phyloP scores from a whole-genome alignment of 495 filamentous ascomycete genomes.

The Hypoxylon lienhwacheense region DNA sequence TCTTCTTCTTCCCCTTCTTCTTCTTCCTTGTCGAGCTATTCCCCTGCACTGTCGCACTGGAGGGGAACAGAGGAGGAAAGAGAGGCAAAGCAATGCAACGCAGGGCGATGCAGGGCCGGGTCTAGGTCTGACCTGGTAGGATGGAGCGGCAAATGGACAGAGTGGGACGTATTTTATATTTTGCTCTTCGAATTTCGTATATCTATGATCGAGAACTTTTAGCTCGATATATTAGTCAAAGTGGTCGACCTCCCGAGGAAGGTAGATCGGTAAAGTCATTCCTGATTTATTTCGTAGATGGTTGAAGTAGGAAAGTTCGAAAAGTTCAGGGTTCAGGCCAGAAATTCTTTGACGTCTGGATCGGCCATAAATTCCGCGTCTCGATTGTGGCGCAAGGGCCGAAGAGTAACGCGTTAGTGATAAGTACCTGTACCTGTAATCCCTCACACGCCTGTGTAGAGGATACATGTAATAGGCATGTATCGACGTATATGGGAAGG shows the following conservation, averaged over 20 bases:
- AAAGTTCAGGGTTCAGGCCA: constrained; percentile 30
- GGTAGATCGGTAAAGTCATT: constrained; percentile 1
- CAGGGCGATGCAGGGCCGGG: neutral
- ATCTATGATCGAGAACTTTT: neutral
- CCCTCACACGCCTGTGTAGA: neutral
- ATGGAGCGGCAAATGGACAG: constrained; percentile 1
- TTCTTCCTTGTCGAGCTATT: constrained; percentile 3
- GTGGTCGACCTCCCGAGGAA: neutral
- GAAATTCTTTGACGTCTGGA: constrained; percentile 34
- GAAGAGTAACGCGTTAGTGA: constrained; percentile 16
- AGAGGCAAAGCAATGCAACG: constrained; percentile 1
- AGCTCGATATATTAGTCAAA: neutral
- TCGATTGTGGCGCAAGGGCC: constrained; percentile 30
- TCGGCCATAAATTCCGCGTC: constrained; percentile 36
- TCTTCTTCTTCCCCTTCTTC: neutral
- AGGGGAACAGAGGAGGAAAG: constrained; percentile 9
- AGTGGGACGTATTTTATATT: neutral
- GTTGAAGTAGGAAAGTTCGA: constrained; percentile 12
- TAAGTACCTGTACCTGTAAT: constrained; percentile 8
- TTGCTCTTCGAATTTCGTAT: neutral
- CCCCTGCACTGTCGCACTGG: constrained; percentile 22
- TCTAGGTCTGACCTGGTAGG: neutral
- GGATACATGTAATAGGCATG: too few species aligned
- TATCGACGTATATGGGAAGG: constrained; percentile 1
- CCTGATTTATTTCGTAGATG: constrained; percentile 8